Evolutionary conservation across 768 basidiomycete genomes (phyloP).

Genomic region (Rhodosporidiobolus sp.): DNA sequence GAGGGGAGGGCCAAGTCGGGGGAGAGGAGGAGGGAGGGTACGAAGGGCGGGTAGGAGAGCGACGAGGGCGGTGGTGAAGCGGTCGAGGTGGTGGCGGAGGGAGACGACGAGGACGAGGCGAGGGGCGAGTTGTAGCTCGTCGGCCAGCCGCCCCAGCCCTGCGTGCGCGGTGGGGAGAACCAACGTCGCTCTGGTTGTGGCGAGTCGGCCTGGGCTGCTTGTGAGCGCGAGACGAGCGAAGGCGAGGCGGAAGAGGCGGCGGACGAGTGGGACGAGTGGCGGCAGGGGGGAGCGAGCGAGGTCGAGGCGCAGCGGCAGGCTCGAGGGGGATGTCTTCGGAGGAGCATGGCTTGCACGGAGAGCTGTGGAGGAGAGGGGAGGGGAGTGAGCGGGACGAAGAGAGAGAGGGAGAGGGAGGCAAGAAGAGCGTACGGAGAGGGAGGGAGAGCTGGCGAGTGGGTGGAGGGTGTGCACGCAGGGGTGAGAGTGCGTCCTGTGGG

Average conservation of each 20-base stretch:
- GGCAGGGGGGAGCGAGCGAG: conserved; percentile 20
- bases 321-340: not conserved
- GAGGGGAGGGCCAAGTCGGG: not conserved
- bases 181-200: not conserved
- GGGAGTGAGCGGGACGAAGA: not conserved
- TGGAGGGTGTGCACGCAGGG: not conserved
- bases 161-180: conserved; percentile 5
- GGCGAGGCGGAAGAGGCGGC: not conserved
- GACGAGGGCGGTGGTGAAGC: not conserved
- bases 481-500: too few species aligned
- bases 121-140: not conserved
- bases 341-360: not conserved
- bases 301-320: conserved; percentile 34
- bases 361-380: not conserved
- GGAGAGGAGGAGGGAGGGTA: not conserved
- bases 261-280: not conserved
- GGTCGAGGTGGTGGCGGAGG: too few species aligned
- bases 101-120: not conserved
- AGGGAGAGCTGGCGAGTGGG: too few species aligned
- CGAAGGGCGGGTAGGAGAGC: not conserved
- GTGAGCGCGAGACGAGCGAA: not conserved
- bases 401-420: too few species aligned
- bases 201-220: not conserved
- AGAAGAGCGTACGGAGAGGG: not conserved
- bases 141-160: conserved; percentile 12